Evolutionary conservation across 208 protist genomes (phyloP).

Genomic region (Wallacemonas rigidus): DNA sequence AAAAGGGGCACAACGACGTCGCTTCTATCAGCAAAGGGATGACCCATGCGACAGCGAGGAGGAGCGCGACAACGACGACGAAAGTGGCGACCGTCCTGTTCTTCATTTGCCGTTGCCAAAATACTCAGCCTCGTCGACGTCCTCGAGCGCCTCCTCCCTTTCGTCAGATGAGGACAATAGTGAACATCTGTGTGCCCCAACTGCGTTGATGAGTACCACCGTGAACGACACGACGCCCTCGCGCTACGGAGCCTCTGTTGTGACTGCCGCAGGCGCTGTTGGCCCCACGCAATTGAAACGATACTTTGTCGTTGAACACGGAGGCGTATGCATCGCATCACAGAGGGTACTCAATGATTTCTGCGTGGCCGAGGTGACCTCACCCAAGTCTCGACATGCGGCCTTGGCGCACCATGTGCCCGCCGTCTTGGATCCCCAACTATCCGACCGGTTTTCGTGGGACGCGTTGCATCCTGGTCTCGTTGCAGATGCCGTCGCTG

Average conservation of each 20-base stretch:
- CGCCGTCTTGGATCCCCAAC: not conserved
- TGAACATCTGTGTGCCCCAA: conserved; percentile 7
- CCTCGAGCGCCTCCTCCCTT: conserved; percentile 15
- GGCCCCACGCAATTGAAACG: not conserved
- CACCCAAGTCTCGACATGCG: not conserved
- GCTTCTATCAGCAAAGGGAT: conserved; percentile 85
- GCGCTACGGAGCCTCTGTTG: conserved; percentile 41
- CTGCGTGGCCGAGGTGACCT: not conserved
- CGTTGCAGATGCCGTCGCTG: not conserved
- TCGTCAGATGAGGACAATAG: not conserved
- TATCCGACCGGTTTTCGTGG: not conserved
- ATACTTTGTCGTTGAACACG: conserved; percentile 10
- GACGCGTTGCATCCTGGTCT: conserved; percentile 6
- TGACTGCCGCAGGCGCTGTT: conserved; percentile 19
- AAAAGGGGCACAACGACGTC: conserved; percentile 65
- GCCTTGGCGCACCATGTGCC: not conserved
- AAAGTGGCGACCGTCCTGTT: conserved; percentile 62
- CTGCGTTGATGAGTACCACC: conserved; percentile 26
- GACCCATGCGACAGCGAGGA: conserved; percentile 87
- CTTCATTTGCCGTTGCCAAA: conserved; percentile 20
- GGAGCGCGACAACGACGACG: conserved; percentile 72
- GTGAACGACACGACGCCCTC: conserved; percentile 37
- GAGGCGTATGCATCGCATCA: conserved; percentile 14
- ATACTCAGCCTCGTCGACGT: conserved; percentile 19
- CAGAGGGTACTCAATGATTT: conserved; percentile 11